These are phyloP conservation scores for Fusarium sp. DNA, from an alignment of 2,329 filamentous ascomycete species.

Conservation along the genomic window DNA sequence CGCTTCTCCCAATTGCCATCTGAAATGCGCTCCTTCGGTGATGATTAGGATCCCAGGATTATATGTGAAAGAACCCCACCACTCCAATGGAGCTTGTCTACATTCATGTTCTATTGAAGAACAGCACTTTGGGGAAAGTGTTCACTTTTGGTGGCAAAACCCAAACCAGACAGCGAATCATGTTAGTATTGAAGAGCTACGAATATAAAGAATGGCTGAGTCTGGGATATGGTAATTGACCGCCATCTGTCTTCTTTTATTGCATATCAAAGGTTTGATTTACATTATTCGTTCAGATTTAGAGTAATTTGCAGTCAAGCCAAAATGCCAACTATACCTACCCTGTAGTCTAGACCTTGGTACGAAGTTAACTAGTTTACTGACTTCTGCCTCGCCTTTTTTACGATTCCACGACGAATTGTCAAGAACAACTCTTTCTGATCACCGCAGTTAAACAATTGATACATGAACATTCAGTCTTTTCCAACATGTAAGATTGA, in stretches of 20 bases:
- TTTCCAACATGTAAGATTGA: too few species aligned
- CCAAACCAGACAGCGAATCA: neutral
- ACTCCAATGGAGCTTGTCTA: neutral
- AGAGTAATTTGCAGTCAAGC: neutral
- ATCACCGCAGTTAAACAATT: too few species aligned
- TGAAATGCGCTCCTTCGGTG: neutral
- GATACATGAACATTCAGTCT: too few species aligned
- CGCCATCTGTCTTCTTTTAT: neutral
- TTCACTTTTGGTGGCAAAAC: neutral
- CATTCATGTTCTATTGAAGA: neutral
- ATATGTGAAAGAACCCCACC: neutral
- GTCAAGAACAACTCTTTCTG: neutral
- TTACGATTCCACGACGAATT: neutral
- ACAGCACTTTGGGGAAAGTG: neutral
- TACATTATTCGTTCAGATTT: neutral
- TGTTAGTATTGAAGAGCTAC: neutral
- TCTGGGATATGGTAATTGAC: neutral
- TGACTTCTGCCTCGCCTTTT: neutral
- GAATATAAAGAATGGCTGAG: neutral
- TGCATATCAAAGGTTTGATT: neutral
- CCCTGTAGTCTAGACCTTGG: neutral
- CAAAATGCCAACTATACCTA: neutral
- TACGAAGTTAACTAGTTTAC: neutral
- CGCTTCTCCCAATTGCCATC: neutral
- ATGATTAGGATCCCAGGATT: neutral